These are phyloP conservation scores for Linderniella brevidens DNA, from an alignment of 257 asterid species.

Conservation along the genomic window DNA sequence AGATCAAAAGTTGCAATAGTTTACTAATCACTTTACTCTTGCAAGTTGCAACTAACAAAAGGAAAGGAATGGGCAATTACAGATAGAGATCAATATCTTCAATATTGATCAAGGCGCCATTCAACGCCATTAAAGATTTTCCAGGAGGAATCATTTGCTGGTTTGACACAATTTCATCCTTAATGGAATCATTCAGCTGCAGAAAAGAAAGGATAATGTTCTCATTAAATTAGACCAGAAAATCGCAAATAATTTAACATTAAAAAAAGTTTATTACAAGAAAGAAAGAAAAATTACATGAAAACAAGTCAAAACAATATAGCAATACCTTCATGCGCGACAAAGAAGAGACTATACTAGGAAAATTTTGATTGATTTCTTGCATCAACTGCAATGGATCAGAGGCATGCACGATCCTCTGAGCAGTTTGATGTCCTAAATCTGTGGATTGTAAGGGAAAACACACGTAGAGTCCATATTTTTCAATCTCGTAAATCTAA, in stretches of 20 bases:
- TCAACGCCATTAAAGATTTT: conserved; percentile 90
- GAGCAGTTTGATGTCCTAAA: conserved; percentile 97
- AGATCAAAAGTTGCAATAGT: not conserved
- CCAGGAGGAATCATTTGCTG: conserved; percentile 99
- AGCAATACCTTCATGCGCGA: conserved; percentile 85
- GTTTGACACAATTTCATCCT: conserved; percentile 80
- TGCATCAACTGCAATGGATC: conserved; percentile 93
- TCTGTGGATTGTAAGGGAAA: conserved; percentile 30
- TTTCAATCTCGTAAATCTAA: not conserved
- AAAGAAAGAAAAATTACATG: not conserved
- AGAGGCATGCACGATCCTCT: conserved; percentile 90
- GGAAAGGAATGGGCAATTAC: conserved; percentile 38
- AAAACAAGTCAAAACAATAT: conserved; percentile 13
- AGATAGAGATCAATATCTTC: conserved; percentile 90
- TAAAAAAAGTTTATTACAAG: not conserved
- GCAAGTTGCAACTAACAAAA: not conserved
- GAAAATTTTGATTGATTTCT: conserved; percentile 91
- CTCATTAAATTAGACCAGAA: not conserved
- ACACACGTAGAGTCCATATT: conserved; percentile 8
- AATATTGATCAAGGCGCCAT: conserved; percentile 88
- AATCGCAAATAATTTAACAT: not conserved
- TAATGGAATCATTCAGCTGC: conserved; percentile 90
- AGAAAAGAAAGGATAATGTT: conserved; percentile 6
- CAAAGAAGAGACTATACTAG: conserved; percentile 82
- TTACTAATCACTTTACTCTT: not conserved